Conservation (phyloP, 176 grass and related monocot genomes). For the Pontederia paniculata region DNA sequence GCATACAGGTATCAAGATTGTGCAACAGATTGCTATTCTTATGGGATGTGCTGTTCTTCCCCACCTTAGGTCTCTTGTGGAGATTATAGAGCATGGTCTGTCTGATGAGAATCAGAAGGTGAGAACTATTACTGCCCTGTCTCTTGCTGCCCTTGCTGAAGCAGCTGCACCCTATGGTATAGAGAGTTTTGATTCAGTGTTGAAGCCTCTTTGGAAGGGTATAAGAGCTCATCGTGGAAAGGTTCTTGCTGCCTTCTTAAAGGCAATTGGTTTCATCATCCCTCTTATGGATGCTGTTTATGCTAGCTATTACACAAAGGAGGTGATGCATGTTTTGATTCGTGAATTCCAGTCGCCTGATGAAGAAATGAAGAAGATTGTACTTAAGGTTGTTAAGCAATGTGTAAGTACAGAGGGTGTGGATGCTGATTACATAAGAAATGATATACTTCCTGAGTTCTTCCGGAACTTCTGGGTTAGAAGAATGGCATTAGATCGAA, state of each 20-base stretch:
- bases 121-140: slow-evolving; percentile 84
- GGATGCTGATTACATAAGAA: slow-evolving; percentile 81
- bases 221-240: slow-evolving; percentile 84
- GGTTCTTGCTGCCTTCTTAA: slow-evolving; percentile 89
- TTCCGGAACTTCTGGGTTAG: slow-evolving; percentile 91
- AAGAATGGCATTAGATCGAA: slow-evolving; percentile 89
- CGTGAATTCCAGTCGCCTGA: slow-evolving; percentile 97
- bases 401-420: slow-evolving; percentile 98
- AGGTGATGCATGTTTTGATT: slow-evolving; percentile 87
- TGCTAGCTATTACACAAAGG: slow-evolving; percentile 96
- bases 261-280: slow-evolving; percentile 97
- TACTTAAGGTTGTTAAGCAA: slow-evolving; percentile 93
- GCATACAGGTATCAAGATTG: slow-evolving; percentile 91
- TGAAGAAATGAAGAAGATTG: slow-evolving; percentile 99
- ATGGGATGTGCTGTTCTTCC: slow-evolving; percentile 93
- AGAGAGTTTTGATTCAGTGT: slow-evolving; percentile 89
- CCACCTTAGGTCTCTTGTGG: slow-evolving; percentile 81
- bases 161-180: slow-evolving; percentile 92
- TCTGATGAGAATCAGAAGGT: slow-evolving; percentile 96
- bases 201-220: slow-evolving; percentile 98
- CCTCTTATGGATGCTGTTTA: slow-evolving; percentile 96
- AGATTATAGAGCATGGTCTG: slow-evolving; percentile 93
- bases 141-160: slow-evolving; percentile 89
- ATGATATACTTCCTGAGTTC: slow-evolving; percentile 81
- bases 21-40: slow-evolving; percentile 97